phyloP scores from a whole-genome alignment of 2,329 filamentous ascomycete species.

The Domatiomyces globalis region DNA sequence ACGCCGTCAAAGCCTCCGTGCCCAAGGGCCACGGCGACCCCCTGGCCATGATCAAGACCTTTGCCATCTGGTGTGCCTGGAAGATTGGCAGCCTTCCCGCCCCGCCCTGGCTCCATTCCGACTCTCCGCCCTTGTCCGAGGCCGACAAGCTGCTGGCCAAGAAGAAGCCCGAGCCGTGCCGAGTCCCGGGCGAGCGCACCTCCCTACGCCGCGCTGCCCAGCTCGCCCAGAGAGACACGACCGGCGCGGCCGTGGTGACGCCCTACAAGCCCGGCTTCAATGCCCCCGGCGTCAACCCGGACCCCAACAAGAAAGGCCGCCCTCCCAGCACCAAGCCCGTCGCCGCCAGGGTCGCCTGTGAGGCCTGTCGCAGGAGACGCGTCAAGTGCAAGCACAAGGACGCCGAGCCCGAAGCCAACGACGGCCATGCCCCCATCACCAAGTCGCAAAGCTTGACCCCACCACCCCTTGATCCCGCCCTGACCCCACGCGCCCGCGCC shows the following conservation, averaged over 20 bases:
- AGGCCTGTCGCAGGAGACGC: slow-evolving; percentile 47
- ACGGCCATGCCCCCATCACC: slow-evolving; percentile 4
- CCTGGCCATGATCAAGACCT: slow-evolving; percentile 43
- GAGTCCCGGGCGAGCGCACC: slow-evolving; percentile 26
- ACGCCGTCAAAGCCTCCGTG: slow-evolving; percentile 48
- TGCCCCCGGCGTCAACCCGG: not conserved
- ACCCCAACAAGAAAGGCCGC: slow-evolving; percentile 28
- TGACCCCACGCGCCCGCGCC: not conserved
- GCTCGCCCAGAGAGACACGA: slow-evolving; percentile 2
- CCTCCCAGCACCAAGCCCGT: slow-evolving; percentile 34
- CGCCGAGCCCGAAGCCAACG: not conserved
- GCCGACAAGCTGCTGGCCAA: slow-evolving; percentile 9
- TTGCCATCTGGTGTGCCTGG: slow-evolving; percentile 54
- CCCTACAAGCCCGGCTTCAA: not conserved
- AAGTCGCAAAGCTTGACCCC: slow-evolving; percentile 2
- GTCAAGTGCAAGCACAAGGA: slow-evolving; percentile 49
- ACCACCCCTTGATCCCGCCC: not conserved
- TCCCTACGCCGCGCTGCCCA: slow-evolving; percentile 26
- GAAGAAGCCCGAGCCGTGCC: slow-evolving; percentile 14
- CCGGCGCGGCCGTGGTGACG: not conserved
- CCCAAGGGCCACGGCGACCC: slow-evolving; percentile 49
- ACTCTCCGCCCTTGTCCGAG: slow-evolving; percentile 34
- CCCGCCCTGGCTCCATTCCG: slow-evolving; percentile 47
- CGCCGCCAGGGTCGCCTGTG: slow-evolving; percentile 37
- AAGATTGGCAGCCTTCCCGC: slow-evolving; percentile 51